These are phyloP conservation scores for Mycena latifolia DNA, from an alignment of 768 basidiomycete genomes.

Conservation along the genomic window DNA sequence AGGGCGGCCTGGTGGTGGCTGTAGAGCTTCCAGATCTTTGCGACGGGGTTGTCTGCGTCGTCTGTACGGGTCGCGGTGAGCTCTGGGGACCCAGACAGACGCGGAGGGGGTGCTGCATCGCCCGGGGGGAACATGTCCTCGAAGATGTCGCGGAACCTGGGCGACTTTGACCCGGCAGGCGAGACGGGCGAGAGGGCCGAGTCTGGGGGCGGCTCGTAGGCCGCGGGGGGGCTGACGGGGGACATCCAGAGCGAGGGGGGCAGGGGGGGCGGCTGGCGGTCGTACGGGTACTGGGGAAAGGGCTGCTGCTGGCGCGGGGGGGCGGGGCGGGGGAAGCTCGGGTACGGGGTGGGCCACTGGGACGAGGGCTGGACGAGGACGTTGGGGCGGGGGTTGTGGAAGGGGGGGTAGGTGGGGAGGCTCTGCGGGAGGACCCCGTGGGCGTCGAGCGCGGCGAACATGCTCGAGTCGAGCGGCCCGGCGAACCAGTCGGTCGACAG, in stretches of 20 bases:
- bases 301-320: constrained; percentile 24
- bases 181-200: constrained; percentile 56
- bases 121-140: constrained; percentile 70
- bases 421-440: constrained; percentile 64
- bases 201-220: constrained; percentile 52
- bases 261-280: constrained; percentile 66
- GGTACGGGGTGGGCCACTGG: constrained; percentile 32
- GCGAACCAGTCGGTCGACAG: constrained; percentile 68
- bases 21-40: constrained; percentile 98
- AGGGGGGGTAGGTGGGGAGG: constrained; percentile 54
- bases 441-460: constrained; percentile 72
- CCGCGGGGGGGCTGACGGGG: constrained; percentile 62
- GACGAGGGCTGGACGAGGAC: constrained; percentile 35
- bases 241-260: constrained; percentile 92
- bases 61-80: constrained; percentile 25
- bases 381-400: constrained; percentile 36
- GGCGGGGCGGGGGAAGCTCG: constrained; percentile 25
- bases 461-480: constrained; percentile 69
- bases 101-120: constrained; percentile 39
- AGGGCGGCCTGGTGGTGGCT: constrained; percentile 89
- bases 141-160: constrained; percentile 78
- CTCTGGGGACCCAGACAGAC: constrained; percentile 52
- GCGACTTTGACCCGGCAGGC: constrained; percentile 57
- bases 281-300: constrained; percentile 47
- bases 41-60: constrained; percentile 56